Evolutionary conservation across 2,329 filamentous ascomycete species (phyloP).

Genomic region (Aspergillus ochraceus): DNA sequence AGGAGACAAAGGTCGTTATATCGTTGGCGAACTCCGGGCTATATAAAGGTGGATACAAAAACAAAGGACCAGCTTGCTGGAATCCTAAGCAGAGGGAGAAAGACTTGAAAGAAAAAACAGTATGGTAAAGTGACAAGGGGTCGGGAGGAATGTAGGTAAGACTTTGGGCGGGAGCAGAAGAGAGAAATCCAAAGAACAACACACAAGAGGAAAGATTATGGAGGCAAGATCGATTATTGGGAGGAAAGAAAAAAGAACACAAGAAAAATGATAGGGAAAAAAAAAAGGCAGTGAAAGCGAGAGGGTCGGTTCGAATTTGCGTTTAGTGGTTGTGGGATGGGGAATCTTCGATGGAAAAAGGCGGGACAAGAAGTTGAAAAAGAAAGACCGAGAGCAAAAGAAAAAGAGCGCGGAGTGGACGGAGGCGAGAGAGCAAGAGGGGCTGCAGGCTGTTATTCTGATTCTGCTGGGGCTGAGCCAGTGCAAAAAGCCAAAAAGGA

Average conservation of each 20-base stretch:
- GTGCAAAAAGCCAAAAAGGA: too few species aligned
- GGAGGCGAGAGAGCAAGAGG: conserved; percentile 28
- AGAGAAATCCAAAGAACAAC: conserved; percentile 11
- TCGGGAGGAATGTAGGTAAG: conserved; percentile 20
- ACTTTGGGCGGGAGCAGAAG: conserved; percentile 20
- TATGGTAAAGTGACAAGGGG: conserved; percentile 21
- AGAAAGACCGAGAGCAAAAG: conserved; percentile 21
- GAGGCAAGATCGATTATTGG: conserved; percentile 13
- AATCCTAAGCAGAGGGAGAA: conserved; percentile 11
- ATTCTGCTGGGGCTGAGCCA: conserved; percentile 29
- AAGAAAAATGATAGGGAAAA: conserved; percentile 4
- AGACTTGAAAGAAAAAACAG: conserved; percentile 21
- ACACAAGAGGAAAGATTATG: neutral
- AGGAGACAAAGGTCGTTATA: conserved; percentile 14
- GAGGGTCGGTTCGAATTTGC: conserved; percentile 19
- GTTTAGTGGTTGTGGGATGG: conserved; percentile 24
- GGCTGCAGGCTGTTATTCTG: conserved; percentile 22
- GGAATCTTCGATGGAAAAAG: conserved; percentile 22
- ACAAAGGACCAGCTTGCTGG: conserved; percentile 25
- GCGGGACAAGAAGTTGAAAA: conserved; percentile 28
- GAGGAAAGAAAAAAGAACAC: conserved; percentile 18
- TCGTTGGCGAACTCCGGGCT: conserved; percentile 10
- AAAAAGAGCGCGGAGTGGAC: conserved; percentile 25
- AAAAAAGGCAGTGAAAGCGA: conserved; percentile 16
- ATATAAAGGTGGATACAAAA: conserved; percentile 25